Conservation (phyloP, 805 yeast species). For the Vanderwaltozyma verrucispora region DNA sequence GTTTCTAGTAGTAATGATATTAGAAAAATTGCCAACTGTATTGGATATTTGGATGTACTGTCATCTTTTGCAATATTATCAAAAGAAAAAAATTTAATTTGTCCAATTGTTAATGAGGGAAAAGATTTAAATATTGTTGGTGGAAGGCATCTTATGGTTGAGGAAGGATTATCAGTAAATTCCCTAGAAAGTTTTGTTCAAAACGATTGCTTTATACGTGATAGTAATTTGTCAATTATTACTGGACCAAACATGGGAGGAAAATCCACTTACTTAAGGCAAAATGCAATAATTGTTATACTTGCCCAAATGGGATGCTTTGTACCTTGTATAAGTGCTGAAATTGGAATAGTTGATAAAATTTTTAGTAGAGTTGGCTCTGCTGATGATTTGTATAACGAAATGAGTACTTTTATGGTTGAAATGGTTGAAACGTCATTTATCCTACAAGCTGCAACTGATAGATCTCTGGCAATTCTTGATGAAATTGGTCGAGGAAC, state of each 20-base stretch:
- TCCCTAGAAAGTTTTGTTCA: constrained; percentile 30
- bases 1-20: constrained; percentile 36
- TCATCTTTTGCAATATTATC: constrained; percentile 67
- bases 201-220: constrained; percentile 24
- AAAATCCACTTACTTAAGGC: constrained; percentile 65
- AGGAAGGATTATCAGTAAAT: constrained; percentile 46
- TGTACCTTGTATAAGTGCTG: constrained; percentile 57
- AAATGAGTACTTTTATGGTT: constrained; percentile 85
- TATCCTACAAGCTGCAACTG: constrained; percentile 56
- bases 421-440: constrained; percentile 80
- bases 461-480: constrained; percentile 59
- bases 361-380: constrained; percentile 78
- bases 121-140: constrained; percentile 39
- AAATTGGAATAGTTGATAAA: constrained; percentile 63
- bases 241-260: constrained; percentile 93
- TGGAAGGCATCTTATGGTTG: constrained; percentile 86
- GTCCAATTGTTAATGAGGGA: constrained; percentile 52
- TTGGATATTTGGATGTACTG: constrained; percentile 64
- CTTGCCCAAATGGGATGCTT: constrained; percentile 67
- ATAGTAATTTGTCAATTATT: constrained; percentile 42
- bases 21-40: constrained; percentile 37
- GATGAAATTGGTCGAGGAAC: constrained; percentile 93
- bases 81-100: constrained; percentile 49
- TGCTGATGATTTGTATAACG: constrained; percentile 67
- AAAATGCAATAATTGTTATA: constrained; percentile 57